Evolutionary conservation across 2,329 filamentous ascomycete genomes (phyloP).

Genomic region (Knufia fluminis): DNA sequence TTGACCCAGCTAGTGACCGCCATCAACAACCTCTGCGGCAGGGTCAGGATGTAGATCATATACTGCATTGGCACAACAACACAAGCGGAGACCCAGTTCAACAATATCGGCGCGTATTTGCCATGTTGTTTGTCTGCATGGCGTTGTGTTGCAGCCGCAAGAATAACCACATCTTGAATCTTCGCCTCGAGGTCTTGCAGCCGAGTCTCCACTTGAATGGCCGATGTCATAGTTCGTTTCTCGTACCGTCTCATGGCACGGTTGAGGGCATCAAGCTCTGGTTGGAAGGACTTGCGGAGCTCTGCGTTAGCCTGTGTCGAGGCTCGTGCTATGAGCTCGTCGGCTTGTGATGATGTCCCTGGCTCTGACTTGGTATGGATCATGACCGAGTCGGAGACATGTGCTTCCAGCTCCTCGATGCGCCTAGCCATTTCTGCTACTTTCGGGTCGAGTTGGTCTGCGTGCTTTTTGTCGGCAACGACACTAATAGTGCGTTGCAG

Average conservation of each 20-base stretch:
- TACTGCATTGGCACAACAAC: conserved; percentile 31
- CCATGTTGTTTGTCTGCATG: conserved; percentile 21
- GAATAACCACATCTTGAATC: conserved; percentile 65
- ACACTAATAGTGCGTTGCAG: conserved; percentile 62
- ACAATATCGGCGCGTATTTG: conserved; percentile 25
- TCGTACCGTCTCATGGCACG: conserved; percentile 85
- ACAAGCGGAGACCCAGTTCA: conserved; percentile 30
- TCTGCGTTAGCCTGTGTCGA: conserved; percentile 39
- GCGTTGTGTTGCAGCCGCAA: conserved; percentile 62
- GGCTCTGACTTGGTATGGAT: conserved; percentile 23
- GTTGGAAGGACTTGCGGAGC: conserved; percentile 58
- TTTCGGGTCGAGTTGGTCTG: conserved; percentile 27
- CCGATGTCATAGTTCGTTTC: conserved; percentile 69
- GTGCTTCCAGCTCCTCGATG: conserved; percentile 60
- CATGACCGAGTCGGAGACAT: conserved; percentile 32
- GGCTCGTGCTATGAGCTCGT: conserved; percentile 28
- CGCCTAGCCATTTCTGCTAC: conserved; percentile 53
- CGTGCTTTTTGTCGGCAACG: conserved; percentile 39
- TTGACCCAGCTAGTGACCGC: conserved; percentile 1
- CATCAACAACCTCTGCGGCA: conserved; percentile 26
- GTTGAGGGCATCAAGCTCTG: conserved; percentile 79
- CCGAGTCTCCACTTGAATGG: conserved; percentile 65
- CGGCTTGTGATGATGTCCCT: conserved; percentile 24
- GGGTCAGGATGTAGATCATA: conserved; percentile 23
- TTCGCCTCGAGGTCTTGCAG: conserved; percentile 62